phyloP scores from a whole-genome alignment of 2,329 filamentous ascomycete genomes.

The Fusarium oxysporum region DNA sequence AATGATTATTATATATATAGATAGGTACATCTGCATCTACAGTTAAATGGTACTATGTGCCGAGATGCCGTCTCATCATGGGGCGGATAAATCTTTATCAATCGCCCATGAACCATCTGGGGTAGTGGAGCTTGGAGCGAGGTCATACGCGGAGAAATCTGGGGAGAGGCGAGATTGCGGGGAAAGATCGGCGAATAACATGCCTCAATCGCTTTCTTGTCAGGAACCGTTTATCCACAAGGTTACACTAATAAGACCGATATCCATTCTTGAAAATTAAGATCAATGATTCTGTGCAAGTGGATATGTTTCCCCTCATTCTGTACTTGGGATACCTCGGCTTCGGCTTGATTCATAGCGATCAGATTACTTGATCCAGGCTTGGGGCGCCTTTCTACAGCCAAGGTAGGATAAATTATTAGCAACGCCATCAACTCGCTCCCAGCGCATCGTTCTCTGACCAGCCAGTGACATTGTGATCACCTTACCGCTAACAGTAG shows the following conservation, averaged over 20 bases:
- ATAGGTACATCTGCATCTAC: background rate
- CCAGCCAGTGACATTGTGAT: rapidly evolving
- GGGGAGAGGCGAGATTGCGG: constrained; percentile 2
- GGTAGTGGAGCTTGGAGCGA: background rate
- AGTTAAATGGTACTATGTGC: background rate
- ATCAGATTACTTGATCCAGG: background rate
- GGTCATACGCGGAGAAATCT: constrained; percentile 13
- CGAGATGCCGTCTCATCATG: background rate
- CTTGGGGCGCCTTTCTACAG: background rate
- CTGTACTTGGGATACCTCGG: background rate
- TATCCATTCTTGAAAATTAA: background rate
- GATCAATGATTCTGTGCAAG: rapidly evolving
- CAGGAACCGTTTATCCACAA: background rate
- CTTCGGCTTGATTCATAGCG: background rate
- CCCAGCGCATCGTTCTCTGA: rapidly evolving
- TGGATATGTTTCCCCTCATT: background rate
- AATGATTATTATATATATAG: background rate
- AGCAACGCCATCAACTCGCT: background rate
- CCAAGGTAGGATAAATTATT: background rate
- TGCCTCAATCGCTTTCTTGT: background rate
- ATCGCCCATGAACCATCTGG: background rate
- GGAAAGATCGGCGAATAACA: background rate
- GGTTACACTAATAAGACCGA: background rate
- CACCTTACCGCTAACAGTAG: rapidly evolving
- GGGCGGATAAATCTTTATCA: constrained; percentile 26